Evolutionary conservation across 345 rosid species (phyloP), one percentile per base, ranked within the genome.

Genomic region (Linum trigynum): DNA sequence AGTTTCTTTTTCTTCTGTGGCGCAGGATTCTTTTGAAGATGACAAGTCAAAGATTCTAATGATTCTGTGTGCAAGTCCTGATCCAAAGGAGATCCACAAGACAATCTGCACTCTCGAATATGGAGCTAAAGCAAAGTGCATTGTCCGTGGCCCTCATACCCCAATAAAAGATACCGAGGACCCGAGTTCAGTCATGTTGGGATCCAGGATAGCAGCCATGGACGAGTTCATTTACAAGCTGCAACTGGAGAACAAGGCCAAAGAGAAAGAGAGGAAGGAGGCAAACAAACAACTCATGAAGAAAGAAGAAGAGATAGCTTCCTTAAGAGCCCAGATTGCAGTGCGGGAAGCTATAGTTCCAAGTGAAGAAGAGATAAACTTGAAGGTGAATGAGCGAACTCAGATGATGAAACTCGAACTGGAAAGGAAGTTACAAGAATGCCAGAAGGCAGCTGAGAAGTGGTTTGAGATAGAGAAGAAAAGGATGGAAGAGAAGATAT

Each of bases 101-200:
- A 94, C 99, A n/a, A 77, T 90, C 40, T 94, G 97, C 75, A 94
- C 99, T 35, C 82, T 94, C 36, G 99, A 94, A 71, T 94, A 94
- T 70, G 99, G 99, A 43, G 97, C 99, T 17, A 94, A 94, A 76
- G 99, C 99, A 4, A 94, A 94, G 70, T 94, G 99, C 64, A 94
- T 94, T 43, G 76, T 90, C 43, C 95, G 97, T 17, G 96, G 97
- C 48, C 84, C 92, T 62, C 96, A 85, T 67, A 88, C 84, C 2
- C 91, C 84, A 5, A 67, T 61, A 53, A 92, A 85, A 78, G 97
- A 86, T 70, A 90, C 66, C 50, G 99, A 84, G 58, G 96, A 90
- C 69, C 77, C 85, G 60, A 72, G 89, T 40, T 81, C 83, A 55
- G 80, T 76, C 16, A 73, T 83, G 59, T 76, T 90, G 67, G 97